Conservation (phyloP, 352 stramenopile genomes). For the Phytophthora megakarya region DNA sequence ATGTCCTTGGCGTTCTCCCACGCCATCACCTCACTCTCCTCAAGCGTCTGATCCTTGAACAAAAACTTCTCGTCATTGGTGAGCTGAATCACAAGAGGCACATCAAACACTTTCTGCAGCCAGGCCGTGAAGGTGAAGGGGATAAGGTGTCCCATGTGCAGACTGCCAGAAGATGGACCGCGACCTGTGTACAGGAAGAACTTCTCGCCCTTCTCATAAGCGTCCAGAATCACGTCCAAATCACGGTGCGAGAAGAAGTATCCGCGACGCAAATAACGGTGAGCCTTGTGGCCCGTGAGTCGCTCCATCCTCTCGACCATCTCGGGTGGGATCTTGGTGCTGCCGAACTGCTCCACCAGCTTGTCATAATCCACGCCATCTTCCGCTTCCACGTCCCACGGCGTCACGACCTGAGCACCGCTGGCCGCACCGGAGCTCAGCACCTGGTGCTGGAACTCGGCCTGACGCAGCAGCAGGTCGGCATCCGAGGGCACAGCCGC, state of each 20-base stretch:
- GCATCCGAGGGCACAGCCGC: constrained; percentile 57
- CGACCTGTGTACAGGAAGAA: constrained; percentile 99
- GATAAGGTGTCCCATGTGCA: constrained; percentile 99
- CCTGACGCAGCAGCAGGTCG: constrained; percentile 74
- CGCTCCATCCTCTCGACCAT: constrained; percentile 96
- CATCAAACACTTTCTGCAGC: constrained; percentile 98
- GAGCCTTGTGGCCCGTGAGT: constrained; percentile 92
- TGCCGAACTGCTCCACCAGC: constrained; percentile 98
- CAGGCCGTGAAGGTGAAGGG: constrained; percentile 99
- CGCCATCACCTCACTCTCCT: constrained; percentile 92
- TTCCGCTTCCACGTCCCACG: constrained; percentile 94
- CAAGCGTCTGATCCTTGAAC: constrained; percentile 97
- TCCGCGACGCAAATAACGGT: constrained; percentile 97
- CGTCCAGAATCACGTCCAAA: constrained; percentile 94
- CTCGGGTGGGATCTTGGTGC: constrained; percentile 91
- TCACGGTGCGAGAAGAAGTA: constrained; percentile 99
- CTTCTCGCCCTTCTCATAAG: constrained; percentile 95
- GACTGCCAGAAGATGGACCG: constrained; percentile 95
- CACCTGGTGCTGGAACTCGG: constrained; percentile 75
- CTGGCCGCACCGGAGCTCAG: constrained; percentile 51
- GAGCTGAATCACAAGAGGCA: constrained; percentile 99
- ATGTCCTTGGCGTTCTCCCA: constrained; percentile 99
- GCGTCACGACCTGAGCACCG: constrained; percentile 87
- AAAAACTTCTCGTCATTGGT: constrained; percentile 99
- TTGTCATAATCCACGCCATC: constrained; percentile 99